Evolutionary conservation across 2,329 filamentous ascomycete genomes (phyloP), one percentile per base, ranked within the genome.

Genomic region (Colletotrichum eremochloae): DNA sequence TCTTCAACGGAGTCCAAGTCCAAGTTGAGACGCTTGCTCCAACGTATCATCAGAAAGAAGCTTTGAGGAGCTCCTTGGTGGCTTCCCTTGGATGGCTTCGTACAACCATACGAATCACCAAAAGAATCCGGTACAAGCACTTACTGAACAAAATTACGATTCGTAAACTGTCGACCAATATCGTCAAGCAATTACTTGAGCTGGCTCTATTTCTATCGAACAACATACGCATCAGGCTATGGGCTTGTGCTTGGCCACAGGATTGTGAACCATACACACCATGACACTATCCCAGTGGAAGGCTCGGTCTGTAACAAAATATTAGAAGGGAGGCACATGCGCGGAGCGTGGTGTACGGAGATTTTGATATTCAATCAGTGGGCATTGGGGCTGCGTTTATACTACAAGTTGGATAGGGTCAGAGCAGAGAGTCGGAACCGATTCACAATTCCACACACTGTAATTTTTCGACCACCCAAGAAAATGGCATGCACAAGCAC

Each of bases 21-120:
- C 20, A 71, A 36, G 12, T 15, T 67, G 20, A 62, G 48, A 31
- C 40, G 56, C 6, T 24, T 67, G 50, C 40, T 71, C 11, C 55
- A 42, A 29, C 56, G 40, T 5, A 60, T 71, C 40, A 62, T 31
- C 9, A 44, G 48, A 14, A 67, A 53, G 24, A 53, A 29, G 33
- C n/a, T 63, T 14, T 40, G 18, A 48, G 15, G 33, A 9, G 20
- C 3, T 14, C 24, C 9, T 40, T 20, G 8, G 0, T 24, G 24
- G 24, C 24, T 24, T 52, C 52, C 20, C 31, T 29, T 52, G 20
- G 9, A 48, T 15, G n/a, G 11, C 12, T 15, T 40, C 15, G 14
- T 7, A 38, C 31, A 31, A 24, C 12, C 6, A 63, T n/a, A 40
- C n/a, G 1, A 50, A 24, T 20, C 15, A 12, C 7, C 8, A 3